Percentiles rank a stretch among this genome's conserved stretches.
phyloP scores from a whole-genome alignment of 169 alveolate species.

The Plasmodium inui region DNA sequence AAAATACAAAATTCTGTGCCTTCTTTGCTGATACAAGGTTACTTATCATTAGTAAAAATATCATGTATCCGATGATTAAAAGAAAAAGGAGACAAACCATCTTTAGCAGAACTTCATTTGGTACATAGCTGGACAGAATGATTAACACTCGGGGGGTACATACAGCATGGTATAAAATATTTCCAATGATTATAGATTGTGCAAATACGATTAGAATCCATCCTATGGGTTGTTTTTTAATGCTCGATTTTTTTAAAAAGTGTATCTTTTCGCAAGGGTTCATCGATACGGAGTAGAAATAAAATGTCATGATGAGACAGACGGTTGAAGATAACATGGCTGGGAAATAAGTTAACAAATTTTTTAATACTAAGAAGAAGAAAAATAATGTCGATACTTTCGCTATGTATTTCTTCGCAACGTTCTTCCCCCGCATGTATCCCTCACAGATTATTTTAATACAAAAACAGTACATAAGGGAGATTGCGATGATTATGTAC shows the following conservation, averaged over 20 bases:
- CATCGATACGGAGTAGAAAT: slow-evolving; percentile 64
- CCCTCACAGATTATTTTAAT: slow-evolving; percentile 32
- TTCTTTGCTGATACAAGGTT: slow-evolving; percentile 56
- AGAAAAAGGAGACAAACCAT: slow-evolving; percentile 17
- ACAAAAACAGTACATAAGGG: slow-evolving; percentile 49
- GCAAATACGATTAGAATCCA: slow-evolving; percentile 68
- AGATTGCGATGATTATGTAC: slow-evolving; percentile 17
- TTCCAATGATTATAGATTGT: slow-evolving; percentile 45
- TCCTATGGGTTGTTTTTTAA: slow-evolving; percentile 64
- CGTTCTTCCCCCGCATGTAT: slow-evolving; percentile 30
- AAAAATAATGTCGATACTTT: slow-evolving; percentile 47
- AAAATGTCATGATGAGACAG: slow-evolving; percentile 48
- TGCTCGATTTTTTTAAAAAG: slow-evolving; percentile 12
- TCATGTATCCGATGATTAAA: slow-evolving; percentile 14
- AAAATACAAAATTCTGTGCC: slow-evolving; percentile 70
- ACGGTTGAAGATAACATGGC: slow-evolving; percentile 26
- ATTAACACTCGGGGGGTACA: slow-evolving; percentile 14
- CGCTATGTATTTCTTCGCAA: slow-evolving; percentile 48
- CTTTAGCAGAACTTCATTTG: background rate
- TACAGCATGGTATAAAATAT: slow-evolving; percentile 41
- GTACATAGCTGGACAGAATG: background rate
- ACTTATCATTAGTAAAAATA: slow-evolving; percentile 67
- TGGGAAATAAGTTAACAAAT: background rate
- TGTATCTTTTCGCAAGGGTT: slow-evolving; percentile 21
- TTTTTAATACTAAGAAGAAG: slow-evolving; percentile 52